Base-by-base conservation (phyloP, 2,329 filamentous ascomycete species). In the Aspergillus sp. region DNA sequence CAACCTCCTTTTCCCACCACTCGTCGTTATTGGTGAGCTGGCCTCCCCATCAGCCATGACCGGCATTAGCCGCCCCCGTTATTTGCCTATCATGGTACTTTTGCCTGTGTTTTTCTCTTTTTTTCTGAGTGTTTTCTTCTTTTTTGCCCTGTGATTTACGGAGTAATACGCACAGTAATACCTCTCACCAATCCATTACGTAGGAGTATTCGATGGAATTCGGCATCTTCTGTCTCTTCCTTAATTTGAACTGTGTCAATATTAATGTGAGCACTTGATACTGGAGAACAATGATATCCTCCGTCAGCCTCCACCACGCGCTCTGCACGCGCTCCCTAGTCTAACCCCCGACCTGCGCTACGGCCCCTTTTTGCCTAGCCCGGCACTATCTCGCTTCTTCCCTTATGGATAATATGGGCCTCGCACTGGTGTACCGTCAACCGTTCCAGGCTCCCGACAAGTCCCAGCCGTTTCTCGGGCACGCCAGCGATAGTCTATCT, bases 341-440 rank as follows among this genome's bases (percentile, higher is more conserved):
- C 27, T 31, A 25, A 25, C 25, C 68, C 70, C 71, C 72, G 66
- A 68, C 68, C 43, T 73, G 64, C 72, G 63, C 72, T 74, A 74
- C 64, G 56, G 66, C 69, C 57, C 48, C 60, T 71, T 70, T 61
- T 64, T 59, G 57, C 60, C 62, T 74, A 75, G 71, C 60, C 56
- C 54, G 58, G 63, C 60, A 59, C 64, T 62, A 68, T 64, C 55
- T 49, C 54, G 62, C 55, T 43, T 61, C 61, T 64, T 46, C 63
- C 62, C 61, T 60, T 48, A 27, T 39, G 44, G 52, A 47, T 31
- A 31, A 31, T 9, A 31, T 31, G 27, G 27, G 9, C 27, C 15
- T 37, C 35, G 5, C 5, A 37, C 14, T 37, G 35, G 44, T 41
- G 35, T 37, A 2, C 35, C 35, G 23, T 59, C 65, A 63, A 63